Percentiles rank a stretch among this genome's conserved stretches.
These are phyloP conservation scores for Trichoderma citrinoviride DNA, from an alignment of 2,329 filamentous ascomycete genomes.

Conservation along the genomic window DNA sequence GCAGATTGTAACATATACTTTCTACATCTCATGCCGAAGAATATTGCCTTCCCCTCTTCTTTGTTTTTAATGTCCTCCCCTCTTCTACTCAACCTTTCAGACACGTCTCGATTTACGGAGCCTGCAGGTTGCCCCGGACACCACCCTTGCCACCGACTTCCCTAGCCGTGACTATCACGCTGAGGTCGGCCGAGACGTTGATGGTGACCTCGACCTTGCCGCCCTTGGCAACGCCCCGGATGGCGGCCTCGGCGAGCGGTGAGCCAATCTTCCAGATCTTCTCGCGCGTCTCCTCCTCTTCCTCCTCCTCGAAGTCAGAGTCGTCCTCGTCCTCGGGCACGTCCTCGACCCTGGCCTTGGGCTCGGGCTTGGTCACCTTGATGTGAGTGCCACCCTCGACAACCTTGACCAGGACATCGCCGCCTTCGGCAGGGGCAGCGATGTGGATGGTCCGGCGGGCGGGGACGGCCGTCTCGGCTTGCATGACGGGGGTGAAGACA, in stretches of 20 bases:
- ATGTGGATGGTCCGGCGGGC: slow-evolving; percentile 83
- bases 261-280: slow-evolving; percentile 88
- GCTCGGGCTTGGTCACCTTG: slow-evolving; percentile 85
- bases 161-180: slow-evolving; percentile 74
- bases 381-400: slow-evolving; percentile 88
- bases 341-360: slow-evolving; percentile 69
- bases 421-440: slow-evolving; percentile 71
- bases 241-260: slow-evolving; percentile 77
- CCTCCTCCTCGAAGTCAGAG: slow-evolving; percentile 62
- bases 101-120: slow-evolving; percentile 24
- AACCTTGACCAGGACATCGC: slow-evolving; percentile 83
- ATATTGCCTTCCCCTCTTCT: not conserved
- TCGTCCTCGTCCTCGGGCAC: slow-evolving; percentile 63
- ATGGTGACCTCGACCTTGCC: slow-evolving; percentile 92
- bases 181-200: slow-evolving; percentile 77
- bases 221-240: slow-evolving; percentile 82
- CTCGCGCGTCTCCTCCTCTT: slow-evolving; percentile 82
- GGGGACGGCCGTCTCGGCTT: slow-evolving; percentile 84
- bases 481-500: slow-evolving; percentile 76
- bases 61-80: not conserved
- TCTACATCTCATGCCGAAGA: slow-evolving; percentile 1
- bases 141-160: slow-evolving; percentile 87
- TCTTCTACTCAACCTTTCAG: not conserved
- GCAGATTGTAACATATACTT: not conserved
- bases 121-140: slow-evolving; percentile 59